phyloP scores from a whole-genome alignment of 2,329 filamentous ascomycete species.

The Cucurbitaria berberidis region DNA sequence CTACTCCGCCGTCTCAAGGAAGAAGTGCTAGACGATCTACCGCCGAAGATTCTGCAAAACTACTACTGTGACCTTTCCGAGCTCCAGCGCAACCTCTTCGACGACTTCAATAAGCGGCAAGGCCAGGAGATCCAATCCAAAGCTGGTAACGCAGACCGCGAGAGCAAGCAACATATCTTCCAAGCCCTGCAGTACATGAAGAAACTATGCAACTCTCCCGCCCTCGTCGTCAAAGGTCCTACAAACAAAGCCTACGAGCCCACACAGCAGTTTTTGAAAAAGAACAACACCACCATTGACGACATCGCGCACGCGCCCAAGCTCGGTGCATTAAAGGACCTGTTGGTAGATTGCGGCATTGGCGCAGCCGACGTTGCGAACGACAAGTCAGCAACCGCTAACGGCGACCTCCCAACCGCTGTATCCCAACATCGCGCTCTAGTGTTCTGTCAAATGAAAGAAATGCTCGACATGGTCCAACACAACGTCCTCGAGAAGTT shows the following conservation, averaged over 20 bases:
- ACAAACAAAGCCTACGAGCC: constrained; percentile 89
- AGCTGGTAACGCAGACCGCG: constrained; percentile 79
- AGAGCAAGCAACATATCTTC: constrained; percentile 98
- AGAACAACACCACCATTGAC: constrained; percentile 79
- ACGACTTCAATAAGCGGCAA: constrained; percentile 94
- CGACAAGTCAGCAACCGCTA: constrained; percentile 53
- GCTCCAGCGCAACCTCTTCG: constrained; percentile 91
- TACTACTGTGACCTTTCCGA: constrained; percentile 99
- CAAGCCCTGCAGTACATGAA: constrained; percentile 99
- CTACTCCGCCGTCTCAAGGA: constrained; percentile 94
- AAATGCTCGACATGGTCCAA: constrained; percentile 99
- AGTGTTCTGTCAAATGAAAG: constrained; percentile 99
- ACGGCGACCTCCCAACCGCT: constrained; percentile 71
- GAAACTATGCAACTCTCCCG: constrained; percentile 97
- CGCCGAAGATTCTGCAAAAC: constrained; percentile 98
- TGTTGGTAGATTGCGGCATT: constrained; percentile 98
- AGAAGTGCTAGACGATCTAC: constrained; percentile 93
- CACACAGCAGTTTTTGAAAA: constrained; percentile 79
- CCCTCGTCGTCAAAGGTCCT: constrained; percentile 87
- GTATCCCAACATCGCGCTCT: constrained; percentile 96
- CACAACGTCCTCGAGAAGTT: constrained; percentile 88
- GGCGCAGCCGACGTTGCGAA: constrained; percentile 62
- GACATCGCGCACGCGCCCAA: constrained; percentile 92
- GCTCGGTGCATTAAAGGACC: constrained; percentile 83
- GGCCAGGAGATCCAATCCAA: constrained; percentile 85